Base-by-base conservation (phyloP, 169 alveolate species). In the Eimeria sp. region DNA sequence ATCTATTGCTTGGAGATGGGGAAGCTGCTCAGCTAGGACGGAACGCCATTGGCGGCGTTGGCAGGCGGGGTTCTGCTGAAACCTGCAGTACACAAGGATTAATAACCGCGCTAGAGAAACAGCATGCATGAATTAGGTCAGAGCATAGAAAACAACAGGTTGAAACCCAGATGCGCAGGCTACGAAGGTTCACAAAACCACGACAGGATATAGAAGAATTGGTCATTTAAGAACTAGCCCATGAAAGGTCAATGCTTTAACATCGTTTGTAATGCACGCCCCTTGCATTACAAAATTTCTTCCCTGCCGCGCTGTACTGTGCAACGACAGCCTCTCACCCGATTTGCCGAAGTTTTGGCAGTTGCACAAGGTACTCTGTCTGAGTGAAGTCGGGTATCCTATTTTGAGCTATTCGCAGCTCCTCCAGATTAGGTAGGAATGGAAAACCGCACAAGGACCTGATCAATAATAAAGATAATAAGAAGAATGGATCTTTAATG, bases 41-140 rank as follows among this genome's bases (percentile, higher is more conserved):
- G 93, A 71, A 43, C 93, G 93, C 93, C 93, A 87, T 13, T 87
- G 93, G 27, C 82, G 93, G 13, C 93, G 93, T 52, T 87, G 93
- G 6, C 93, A 87, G 30, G 93, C 93, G 3, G 93, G 93, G 54
- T 87, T 87, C 64, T 87, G 93, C 82, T 87, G 93, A 43, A 87
- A 87, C 23, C 93, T 87, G 93, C 80, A 33, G 33, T 9, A 40
- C 20, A 74, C 13, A 40, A 33, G 6, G 33, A 43, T 20, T 60
- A 60, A 20, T 11, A n/a, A 20, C 68, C n/a, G 68, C 25, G 49
- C 23, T 56, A 8, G n/a, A 64, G 40, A 64, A 27, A 8, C 80
- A 14, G 52, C 80, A 71, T 33, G 83, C 13, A 74, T 18, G 54
- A 56, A 20, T 37, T 30, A 0, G 37, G 23, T 23, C 78, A 71